A percentile compares a stretch with the other conserved stretches of the same genome.
Evolutionary conservation across 2,329 filamentous ascomycete genomes (phyloP).

Genomic region (Xylariales sp.): DNA sequence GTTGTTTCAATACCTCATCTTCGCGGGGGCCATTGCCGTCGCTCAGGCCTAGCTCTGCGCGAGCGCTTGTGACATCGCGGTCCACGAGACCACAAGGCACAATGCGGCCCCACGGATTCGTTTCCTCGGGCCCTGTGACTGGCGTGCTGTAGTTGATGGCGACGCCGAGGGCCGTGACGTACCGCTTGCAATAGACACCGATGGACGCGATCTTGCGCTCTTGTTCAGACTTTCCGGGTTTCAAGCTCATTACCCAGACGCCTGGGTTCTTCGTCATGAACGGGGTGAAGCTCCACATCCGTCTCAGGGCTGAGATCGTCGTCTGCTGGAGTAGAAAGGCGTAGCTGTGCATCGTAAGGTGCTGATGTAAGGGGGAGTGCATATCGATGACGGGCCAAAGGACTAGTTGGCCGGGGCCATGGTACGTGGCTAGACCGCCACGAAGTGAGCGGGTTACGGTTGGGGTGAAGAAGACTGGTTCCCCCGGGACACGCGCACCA

Average conservation of each 20-base stretch:
- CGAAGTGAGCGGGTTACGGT: slow-evolving; percentile 79
- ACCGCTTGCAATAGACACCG: slow-evolving; percentile 88
- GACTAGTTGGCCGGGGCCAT: slow-evolving; percentile 91
- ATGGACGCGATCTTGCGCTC: slow-evolving; percentile 86
- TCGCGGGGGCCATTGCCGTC: not conserved
- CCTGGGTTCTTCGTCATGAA: slow-evolving; percentile 81
- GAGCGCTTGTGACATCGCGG: slow-evolving; percentile 81
- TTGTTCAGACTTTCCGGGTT: slow-evolving; percentile 44
- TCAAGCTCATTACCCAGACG: slow-evolving; percentile 73
- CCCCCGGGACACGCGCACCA: slow-evolving; percentile 20
- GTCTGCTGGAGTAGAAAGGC: slow-evolving; percentile 81
- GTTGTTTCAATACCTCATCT: slow-evolving; percentile 7
- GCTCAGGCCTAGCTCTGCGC: slow-evolving; percentile 52
- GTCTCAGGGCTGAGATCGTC: slow-evolving; percentile 74
- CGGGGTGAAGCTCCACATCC: slow-evolving; percentile 67
- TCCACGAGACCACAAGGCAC: slow-evolving; percentile 90
- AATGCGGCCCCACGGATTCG: slow-evolving; percentile 75
- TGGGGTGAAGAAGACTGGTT: slow-evolving; percentile 52
- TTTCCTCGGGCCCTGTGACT: slow-evolving; percentile 51
- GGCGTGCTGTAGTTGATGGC: slow-evolving; percentile 81
- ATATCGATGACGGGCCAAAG: slow-evolving; percentile 94
- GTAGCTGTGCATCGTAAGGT: slow-evolving; percentile 78
- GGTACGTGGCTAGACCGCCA: slow-evolving; percentile 93
- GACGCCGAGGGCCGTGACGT: slow-evolving; percentile 86
- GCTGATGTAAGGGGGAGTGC: slow-evolving; percentile 64